Percentiles rank a stretch among this genome's conserved stretches.
Evolutionary conservation across 2,329 filamentous ascomycete species (phyloP).

Genomic region (Sporothrix humicola): DNA sequence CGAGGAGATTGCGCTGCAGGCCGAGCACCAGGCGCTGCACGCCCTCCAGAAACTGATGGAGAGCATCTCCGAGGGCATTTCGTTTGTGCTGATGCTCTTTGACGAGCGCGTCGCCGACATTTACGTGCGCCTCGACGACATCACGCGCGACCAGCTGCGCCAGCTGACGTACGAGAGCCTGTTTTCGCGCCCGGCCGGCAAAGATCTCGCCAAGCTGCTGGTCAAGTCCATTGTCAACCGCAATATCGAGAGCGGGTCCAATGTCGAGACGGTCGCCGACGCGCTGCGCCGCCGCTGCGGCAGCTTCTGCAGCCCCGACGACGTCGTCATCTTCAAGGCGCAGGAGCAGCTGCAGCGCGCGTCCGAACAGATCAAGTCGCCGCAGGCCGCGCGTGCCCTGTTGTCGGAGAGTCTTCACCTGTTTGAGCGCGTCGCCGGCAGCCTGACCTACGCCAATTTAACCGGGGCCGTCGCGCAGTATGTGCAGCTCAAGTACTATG

Average conservation of each 20-base stretch:
- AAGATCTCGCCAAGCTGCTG: slow-evolving; percentile 88
- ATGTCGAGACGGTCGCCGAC: slow-evolving; percentile 96
- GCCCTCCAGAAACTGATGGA: slow-evolving; percentile 84
- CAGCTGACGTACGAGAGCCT: slow-evolving; percentile 86
- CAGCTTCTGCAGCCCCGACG: slow-evolving; percentile 95
- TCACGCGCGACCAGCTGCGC: slow-evolving; percentile 70
- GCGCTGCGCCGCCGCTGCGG: slow-evolving; percentile 90
- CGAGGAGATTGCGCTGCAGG: slow-evolving; percentile 89
- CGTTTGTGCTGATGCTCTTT: slow-evolving; percentile 92
- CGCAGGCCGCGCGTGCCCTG: slow-evolving; percentile 76
- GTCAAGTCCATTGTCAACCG: slow-evolving; percentile 98
- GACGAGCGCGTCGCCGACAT: slow-evolving; percentile 93
- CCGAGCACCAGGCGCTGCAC: slow-evolving; percentile 90
- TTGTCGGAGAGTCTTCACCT: slow-evolving; percentile 87
- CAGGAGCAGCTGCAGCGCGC: slow-evolving; percentile 93
- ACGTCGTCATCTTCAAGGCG: slow-evolving; percentile 97
- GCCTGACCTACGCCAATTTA: slow-evolving; percentile 79
- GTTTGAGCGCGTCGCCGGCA: slow-evolving; percentile 87
- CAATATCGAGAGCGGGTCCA: slow-evolving; percentile 95
- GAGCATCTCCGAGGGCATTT: slow-evolving; percentile 94
- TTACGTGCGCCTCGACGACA: slow-evolving; percentile 73
- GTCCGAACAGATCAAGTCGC: slow-evolving; percentile 75
- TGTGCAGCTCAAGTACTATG: slow-evolving; percentile 83
- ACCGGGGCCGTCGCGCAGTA: slow-evolving; percentile 80
- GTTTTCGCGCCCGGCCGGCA: slow-evolving; percentile 78